Base-by-base conservation (phyloP, 352 stramenopile species). In the Halophytophthora polymorphica region DNA sequence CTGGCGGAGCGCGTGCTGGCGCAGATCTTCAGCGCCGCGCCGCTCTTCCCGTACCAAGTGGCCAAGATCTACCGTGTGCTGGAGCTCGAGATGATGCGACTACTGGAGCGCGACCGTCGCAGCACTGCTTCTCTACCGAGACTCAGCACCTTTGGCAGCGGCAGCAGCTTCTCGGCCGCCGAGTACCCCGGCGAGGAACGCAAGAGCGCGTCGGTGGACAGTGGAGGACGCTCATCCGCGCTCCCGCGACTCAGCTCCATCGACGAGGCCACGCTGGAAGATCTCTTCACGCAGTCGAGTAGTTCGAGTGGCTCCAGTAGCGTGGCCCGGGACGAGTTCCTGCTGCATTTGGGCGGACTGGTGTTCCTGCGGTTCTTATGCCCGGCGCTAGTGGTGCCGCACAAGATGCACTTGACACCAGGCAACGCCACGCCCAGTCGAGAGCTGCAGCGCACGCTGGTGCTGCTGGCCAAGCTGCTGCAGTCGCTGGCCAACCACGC, bases 321-420 rank as follows among this genome's bases (percentile, higher is more conserved):
- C 40, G 54, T 70, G 4, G 71, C 73, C 0, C 74, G 79, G 36
- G 77, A 88, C 21, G 80, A 91, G 56, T 89, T 91, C 42, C 75
- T 83, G 45, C 71, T 88, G 61, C 80, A 91, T 28, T 52, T 93
- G 13, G 83, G 83, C 29, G 83, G 80, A 0, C 66, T 91, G 17
- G 62, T 93, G 11, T 93, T 93, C 53, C 56, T 93, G 41, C 70
- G 83, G 11, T 90, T 89, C 43, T 52, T 93, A 25, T 93, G 83
- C 36, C 83, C 83, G 1, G 80, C 80, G 14, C 58, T 93, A 10
- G 66, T 93, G 45, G 69, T 87, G 46, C 83, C 83, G 15, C 77
- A 90, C 55, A 84, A 87, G 35, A 74, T 88, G 61, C 65, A 71
- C 10, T 54, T 93, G 40, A 87, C 79, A 7, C 79, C 75, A 1